Conservation (phyloP, 2,329 filamentous ascomycete species). For the Aspergillus sp. region DNA sequence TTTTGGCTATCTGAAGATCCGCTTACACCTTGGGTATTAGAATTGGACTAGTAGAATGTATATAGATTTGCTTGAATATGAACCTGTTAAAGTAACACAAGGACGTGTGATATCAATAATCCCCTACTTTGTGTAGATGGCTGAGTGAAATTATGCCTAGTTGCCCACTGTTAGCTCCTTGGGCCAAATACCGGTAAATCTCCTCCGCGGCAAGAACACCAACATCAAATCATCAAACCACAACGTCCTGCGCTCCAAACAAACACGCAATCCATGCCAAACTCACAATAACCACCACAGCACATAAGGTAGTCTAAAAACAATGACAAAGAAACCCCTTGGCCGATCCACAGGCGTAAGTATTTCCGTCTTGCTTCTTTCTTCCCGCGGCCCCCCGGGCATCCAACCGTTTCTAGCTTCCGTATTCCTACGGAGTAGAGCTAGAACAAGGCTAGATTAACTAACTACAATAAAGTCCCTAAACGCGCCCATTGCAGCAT, state of each 20-base stretch:
- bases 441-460: background rate
- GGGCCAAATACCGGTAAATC: too few relatives aligned
- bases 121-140: background rate
- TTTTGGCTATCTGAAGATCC: background rate
- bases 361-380: background rate
- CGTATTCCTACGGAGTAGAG: too few relatives aligned
- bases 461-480: slow-evolving; percentile 44
- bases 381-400: background rate
- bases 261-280: background rate
- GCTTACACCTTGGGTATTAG: background rate
- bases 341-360: slow-evolving; percentile 25
- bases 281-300: background rate
- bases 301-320: background rate
- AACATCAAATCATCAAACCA: background rate
- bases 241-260: background rate
- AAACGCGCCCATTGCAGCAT: slow-evolving; percentile 61
- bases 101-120: background rate
- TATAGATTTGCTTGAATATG: background rate
- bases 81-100: background rate
- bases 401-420: background rate
- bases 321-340: slow-evolving; percentile 20
- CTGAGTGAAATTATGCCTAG: too few relatives aligned
- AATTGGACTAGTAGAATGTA: slow-evolving; percentile 1
- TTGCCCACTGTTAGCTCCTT: background rate
- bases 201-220: background rate